Percentiles rank a stretch among this genome's conserved stretches.
Conservation (phyloP, 495 filamentous ascomycete species). For the Echria macrotheca region DNA sequence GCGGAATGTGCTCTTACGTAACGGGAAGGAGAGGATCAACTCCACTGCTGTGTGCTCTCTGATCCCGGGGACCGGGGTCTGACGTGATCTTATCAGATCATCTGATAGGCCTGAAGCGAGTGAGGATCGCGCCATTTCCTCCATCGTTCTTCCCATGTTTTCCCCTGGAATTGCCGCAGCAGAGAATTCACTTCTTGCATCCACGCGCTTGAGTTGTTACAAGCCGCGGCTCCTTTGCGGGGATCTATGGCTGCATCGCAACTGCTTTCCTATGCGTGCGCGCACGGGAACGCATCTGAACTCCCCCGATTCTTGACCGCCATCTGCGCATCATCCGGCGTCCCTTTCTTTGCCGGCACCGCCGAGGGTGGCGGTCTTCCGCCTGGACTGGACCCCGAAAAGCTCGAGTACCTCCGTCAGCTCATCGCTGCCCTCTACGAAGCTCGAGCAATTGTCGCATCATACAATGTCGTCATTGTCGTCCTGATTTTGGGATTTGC, state of each 20-base stretch:
- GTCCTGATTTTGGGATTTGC: constrained; percentile 24
- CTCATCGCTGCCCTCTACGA: constrained; percentile 29
- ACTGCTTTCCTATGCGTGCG: neutral
- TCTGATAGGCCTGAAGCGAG: constrained; percentile 6
- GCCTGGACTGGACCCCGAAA: constrained; percentile 20
- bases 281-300: neutral
- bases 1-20: too few relatives aligned
- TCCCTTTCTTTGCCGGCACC: neutral
- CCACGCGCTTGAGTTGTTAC: neutral
- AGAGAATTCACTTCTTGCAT: neutral
- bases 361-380: neutral
- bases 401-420: constrained; percentile 27
- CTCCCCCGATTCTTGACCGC: neutral
- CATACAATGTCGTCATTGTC: constrained; percentile 33
- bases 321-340: neutral
- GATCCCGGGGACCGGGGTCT: too few relatives aligned
- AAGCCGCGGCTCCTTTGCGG: neutral
- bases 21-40: too few relatives aligned
- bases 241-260: neutral
- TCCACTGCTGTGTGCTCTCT: too few relatives aligned
- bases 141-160: neutral
- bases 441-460: constrained; percentile 28
- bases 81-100: constrained; percentile 2
- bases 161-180: neutral
- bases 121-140: neutral